Evolutionary conservation across 1,284 basidiomycete genomes (phyloP), one percentile per base, ranked within the genome.

Genomic region (Apiotrichum brassicae): DNA sequence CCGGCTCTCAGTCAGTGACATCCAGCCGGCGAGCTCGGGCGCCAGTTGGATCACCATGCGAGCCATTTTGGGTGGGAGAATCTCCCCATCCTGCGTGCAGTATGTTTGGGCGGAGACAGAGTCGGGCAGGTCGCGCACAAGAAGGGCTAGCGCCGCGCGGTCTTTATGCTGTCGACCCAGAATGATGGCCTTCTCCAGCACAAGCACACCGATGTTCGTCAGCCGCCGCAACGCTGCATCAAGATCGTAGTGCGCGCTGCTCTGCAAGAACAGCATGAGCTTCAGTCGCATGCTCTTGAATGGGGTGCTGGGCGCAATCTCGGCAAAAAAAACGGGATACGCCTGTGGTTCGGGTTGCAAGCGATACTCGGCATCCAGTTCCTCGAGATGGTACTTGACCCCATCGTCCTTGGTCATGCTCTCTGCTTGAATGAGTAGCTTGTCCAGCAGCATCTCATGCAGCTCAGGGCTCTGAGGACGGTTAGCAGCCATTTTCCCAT

Each of bases 81-180:
- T 78, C 41, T 82, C 78, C 28, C 87, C 83, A 24, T 82, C 80
- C 40, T 87, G 78, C 11, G 83, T 78, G 66, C 87, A 87, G 71
- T 90, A 92, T 2, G 82, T 79, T 66, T 92, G 87, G 1, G 88
- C 87, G 1, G 86, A 85, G 0, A 80, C 74, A 0, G 81, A 76
- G 67, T 94, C 90, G 34, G 79, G 79, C 4, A 93, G 73, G 20
- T 81, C 79, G 54, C 82, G 78, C 1, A 85, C 84, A 8, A 95
- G 79, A 2, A 80, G 76, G 7, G 79, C 72, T 2, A 94, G 77
- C 0, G 85, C 86, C 23, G 77, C 74, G 7, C 76, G 79, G 61
- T 89, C 82, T 40, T 84, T 76, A 12, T 78, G 79, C 5, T 82
- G 77, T 77, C 88, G 87, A 11, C 87, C 87, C 51, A 88, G 80